phyloP scores from a whole-genome alignment of 768 basidiomycete species.

The Hygrophorus pudorinus region DNA sequence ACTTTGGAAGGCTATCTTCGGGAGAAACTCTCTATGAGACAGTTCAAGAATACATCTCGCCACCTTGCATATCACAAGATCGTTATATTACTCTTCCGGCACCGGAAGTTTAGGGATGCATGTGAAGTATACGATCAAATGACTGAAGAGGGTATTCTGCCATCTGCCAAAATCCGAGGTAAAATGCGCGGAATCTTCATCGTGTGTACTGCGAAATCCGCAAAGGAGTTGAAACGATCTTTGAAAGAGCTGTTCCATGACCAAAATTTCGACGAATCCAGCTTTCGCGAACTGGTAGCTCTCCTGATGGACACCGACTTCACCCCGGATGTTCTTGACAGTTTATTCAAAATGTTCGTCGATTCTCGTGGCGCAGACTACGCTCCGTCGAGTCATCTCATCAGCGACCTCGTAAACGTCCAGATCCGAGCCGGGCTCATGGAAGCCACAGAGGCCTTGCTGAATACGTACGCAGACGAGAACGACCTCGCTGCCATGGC shows the following conservation, averaged over 20 bases:
- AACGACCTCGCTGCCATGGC: slow-evolving; percentile 7
- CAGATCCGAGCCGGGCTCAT: slow-evolving; percentile 23
- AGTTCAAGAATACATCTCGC: slow-evolving; percentile 49
- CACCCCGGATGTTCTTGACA: slow-evolving; percentile 9
- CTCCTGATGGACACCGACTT: slow-evolving; percentile 12
- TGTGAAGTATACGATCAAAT: slow-evolving; percentile 32
- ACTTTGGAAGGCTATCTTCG: slow-evolving; percentile 31
- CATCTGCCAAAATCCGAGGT: slow-evolving; percentile 27
- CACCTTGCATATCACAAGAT: slow-evolving; percentile 25
- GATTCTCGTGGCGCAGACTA: slow-evolving; percentile 13
- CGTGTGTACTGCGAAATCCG: slow-evolving; percentile 13
- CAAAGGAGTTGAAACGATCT: slow-evolving; percentile 9
- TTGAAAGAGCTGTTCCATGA: slow-evolving; percentile 16
- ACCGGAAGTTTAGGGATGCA: slow-evolving; percentile 28
- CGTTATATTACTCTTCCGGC: slow-evolving; percentile 30
- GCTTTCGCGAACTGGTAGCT: slow-evolving; percentile 18
- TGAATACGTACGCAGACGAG: slow-evolving; percentile 13
- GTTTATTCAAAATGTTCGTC: slow-evolving; percentile 16
- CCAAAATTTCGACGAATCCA: slow-evolving; percentile 18
- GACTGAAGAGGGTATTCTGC: slow-evolving; percentile 27
- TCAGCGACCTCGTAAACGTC: slow-evolving; percentile 28
- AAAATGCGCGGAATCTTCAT: slow-evolving; percentile 29
- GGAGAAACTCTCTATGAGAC: slow-evolving; percentile 46
- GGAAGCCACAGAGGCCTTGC: slow-evolving; percentile 19
- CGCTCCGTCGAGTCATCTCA: slow-evolving; percentile 20